phyloP scores from a whole-genome alignment of 2,329 filamentous ascomycete species.

The Fusarium musae region DNA sequence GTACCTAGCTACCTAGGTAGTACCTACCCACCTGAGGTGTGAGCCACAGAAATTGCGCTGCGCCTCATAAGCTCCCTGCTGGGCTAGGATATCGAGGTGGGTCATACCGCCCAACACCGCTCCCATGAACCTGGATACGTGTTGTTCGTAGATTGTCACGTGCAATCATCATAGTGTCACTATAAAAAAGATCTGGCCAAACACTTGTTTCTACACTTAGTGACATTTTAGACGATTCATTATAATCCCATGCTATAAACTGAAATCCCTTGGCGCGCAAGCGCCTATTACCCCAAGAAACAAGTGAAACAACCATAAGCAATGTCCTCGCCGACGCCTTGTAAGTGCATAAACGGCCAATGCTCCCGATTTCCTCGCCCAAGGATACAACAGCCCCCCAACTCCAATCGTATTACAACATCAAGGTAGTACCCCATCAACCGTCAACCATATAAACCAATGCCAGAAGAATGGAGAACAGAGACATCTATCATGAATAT shows the following conservation, averaged over 20 bases:
- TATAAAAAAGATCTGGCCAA: not conserved
- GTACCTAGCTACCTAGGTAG: not conserved
- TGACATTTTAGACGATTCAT: slow-evolving; percentile 39
- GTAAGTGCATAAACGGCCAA: slow-evolving; percentile 45
- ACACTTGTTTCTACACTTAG: slow-evolving; percentile 3
- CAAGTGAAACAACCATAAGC: slow-evolving; percentile 31
- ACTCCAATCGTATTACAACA: slow-evolving; percentile 45
- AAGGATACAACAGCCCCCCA: slow-evolving; percentile 37
- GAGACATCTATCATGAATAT: slow-evolving; percentile 40
- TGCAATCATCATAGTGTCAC: slow-evolving; percentile 11
- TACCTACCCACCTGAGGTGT: not conserved
- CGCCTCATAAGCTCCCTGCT: slow-evolving; percentile 42
- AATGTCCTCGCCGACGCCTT: slow-evolving; percentile 42
- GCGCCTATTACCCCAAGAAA: slow-evolving; percentile 34
- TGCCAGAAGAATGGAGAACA: slow-evolving; percentile 34
- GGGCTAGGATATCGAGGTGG: slow-evolving; percentile 21
- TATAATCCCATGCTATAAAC: slow-evolving; percentile 40
- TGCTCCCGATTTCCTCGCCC: slow-evolving; percentile 38
- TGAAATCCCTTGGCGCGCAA: slow-evolving; percentile 38
- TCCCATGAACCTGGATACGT: slow-evolving; percentile 19
- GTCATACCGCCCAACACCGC: slow-evolving; percentile 15
- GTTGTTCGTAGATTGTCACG: slow-evolving; percentile 27
- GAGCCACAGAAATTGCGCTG: slow-evolving; percentile 41
- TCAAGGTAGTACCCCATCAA: slow-evolving; percentile 33
- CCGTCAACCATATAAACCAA: slow-evolving; percentile 35